Base-by-base conservation (phyloP, 805 yeast genomes). In the Lachancea cidri region DNA sequence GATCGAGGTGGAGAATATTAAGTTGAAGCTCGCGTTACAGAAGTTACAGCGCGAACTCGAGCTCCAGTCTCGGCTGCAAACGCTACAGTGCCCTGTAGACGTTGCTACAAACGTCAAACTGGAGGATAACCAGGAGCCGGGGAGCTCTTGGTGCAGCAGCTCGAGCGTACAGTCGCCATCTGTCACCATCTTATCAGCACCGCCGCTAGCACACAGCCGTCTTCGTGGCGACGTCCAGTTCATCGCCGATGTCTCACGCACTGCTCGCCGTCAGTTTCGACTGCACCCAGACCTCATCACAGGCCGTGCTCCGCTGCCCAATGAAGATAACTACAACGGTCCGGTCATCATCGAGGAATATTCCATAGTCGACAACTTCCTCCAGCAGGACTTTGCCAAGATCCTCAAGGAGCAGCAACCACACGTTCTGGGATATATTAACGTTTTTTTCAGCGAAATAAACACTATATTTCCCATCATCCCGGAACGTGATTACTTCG, bases 1-100 rank as follows among this genome's bases (percentile, higher is more conserved):
- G n/a, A 34, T 43, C 9, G 46, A 43, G 33, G 20, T 39, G 17
- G 41, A 43, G 20, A 36, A 39, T 16, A 39, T 43, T 3, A 35
- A 36, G 30, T 22, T 43, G 8, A 36, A 36, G 19, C 38, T 31
- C 19, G 36, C 31, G 18, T 11, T 36, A 15, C 44, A 36, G 19
- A 32, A 39, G 37, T 33, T 43, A 19, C 39, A 43, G 15, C 32
- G 16, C 27, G 27, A 22, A 11, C 27, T 22, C 11, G 27, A 7
- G 27, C 7, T 11, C 9, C 27, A 11, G 7, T 11, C 27, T 8
- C 16, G 32, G 7, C 7, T n/a, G 32, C 7, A 29, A 8, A n/a
- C n/a, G 32, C n/a, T 15, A 15, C 16, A 6, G 14, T 6, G n/a
- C 32, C 14, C 14, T n/a, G 32, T 15, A 7, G 32, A 8, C 32